Conservation (phyloP, 345 rosid genomes). For the Brassica cretica region DNA sequence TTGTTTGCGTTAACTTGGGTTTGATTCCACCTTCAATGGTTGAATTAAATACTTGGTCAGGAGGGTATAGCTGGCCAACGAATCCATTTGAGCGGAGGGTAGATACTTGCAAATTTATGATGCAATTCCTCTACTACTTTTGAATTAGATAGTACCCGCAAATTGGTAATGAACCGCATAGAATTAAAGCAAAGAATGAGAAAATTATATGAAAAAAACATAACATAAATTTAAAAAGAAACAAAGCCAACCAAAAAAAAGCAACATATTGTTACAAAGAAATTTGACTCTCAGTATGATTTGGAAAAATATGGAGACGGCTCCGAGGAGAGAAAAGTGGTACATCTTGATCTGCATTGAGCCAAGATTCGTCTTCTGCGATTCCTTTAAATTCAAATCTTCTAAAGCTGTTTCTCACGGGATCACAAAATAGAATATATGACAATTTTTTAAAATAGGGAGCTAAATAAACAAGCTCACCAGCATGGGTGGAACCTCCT, state of each 20-base stretch:
- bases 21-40: neutral
- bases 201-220: neutral
- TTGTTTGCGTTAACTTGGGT: constrained; percentile 1
- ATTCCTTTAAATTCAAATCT: neutral
- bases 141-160: too few relatives aligned
- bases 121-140: too few relatives aligned
- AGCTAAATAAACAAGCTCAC: neutral
- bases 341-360: neutral
- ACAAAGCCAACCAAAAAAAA: neutral
- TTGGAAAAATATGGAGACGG: neutral
- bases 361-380: neutral
- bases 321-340: neutral
- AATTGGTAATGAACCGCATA: too few relatives aligned
- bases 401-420: neutral
- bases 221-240: neutral
- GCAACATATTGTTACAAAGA: neutral
- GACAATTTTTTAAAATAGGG: neutral
- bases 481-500: neutral
- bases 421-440: neutral
- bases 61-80: too few relatives aligned
- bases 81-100: too few relatives aligned
- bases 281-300: neutral
- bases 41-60: too few relatives aligned
- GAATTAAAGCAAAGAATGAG: neutral
- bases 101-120: too few relatives aligned